A percentile compares a stretch with the other conserved stretches of the same genome.
Conservation (phyloP, 495 filamentous ascomycete species). For the Penicillium argentinense region DNA sequence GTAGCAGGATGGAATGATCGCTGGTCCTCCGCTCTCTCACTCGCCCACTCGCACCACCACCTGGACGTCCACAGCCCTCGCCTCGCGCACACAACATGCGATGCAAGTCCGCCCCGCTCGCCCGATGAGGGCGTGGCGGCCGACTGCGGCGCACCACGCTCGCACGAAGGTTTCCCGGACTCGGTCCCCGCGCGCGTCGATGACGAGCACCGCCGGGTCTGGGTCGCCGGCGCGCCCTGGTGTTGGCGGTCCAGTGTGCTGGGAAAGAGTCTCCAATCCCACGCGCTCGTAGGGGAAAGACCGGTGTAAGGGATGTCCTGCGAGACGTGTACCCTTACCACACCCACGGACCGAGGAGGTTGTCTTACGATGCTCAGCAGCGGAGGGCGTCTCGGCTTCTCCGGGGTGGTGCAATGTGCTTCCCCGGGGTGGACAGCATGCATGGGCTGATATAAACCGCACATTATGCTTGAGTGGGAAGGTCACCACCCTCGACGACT, state of each 20-base stretch:
- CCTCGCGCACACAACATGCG: slow-evolving; percentile 69
- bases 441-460: slow-evolving; percentile 64
- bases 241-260: slow-evolving; percentile 11
- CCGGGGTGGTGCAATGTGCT: slow-evolving; percentile 16
- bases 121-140: slow-evolving; percentile 67
- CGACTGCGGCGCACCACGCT: slow-evolving; percentile 68
- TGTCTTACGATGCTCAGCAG: too few relatives aligned
- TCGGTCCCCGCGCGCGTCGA: slow-evolving; percentile 50
- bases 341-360: too few relatives aligned
- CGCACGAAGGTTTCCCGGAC: slow-evolving; percentile 65
- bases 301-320: slow-evolving; percentile 66
- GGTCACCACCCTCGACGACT: slow-evolving; percentile 37
- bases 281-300: slow-evolving; percentile 58
- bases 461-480: slow-evolving; percentile 60
- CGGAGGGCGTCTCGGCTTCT: too few relatives aligned
- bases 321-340: slow-evolving; percentile 27
- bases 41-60: slow-evolving; percentile 62
- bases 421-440: slow-evolving; percentile 57
- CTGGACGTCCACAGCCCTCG: slow-evolving; percentile 62
- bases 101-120: slow-evolving; percentile 62
- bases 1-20: background rate
- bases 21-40: background rate
- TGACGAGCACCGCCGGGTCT: slow-evolving; percentile 45
- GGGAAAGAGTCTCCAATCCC: slow-evolving; percentile 51
- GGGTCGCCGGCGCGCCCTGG: background rate